These are phyloP conservation scores for Venturia nashicola DNA, from an alignment of 2,329 filamentous ascomycete genomes.

Conservation along the genomic window DNA sequence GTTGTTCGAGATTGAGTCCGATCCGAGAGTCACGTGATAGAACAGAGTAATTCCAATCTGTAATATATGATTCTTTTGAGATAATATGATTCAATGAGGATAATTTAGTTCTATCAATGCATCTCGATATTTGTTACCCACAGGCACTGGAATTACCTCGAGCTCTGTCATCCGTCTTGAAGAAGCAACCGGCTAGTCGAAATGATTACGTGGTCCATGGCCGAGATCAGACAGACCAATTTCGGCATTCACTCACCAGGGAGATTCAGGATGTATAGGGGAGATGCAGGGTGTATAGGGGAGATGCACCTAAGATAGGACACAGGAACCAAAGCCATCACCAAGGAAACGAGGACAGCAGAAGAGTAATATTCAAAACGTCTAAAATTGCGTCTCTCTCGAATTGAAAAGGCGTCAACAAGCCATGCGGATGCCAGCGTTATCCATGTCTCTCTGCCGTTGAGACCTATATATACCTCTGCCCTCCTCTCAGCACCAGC, in stretches of 20 bases:
- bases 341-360: not conserved
- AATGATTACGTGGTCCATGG: too few relatives aligned
- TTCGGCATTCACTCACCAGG: too few relatives aligned
- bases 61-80: too few relatives aligned
- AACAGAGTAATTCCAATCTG: too few relatives aligned
- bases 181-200: too few relatives aligned
- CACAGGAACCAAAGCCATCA: not conserved
- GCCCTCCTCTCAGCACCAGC: not conserved
- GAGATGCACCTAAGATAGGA: not conserved
- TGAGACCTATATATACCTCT: not conserved
- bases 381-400: not conserved
- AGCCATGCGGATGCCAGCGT: not conserved
- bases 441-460: not conserved
- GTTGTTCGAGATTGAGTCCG: not conserved
- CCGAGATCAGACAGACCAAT: too few relatives aligned
- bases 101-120: too few relatives aligned
- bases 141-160: not conserved
- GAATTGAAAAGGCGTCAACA: not conserved
- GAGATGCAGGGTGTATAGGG: too few relatives aligned
- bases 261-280: too few relatives aligned
- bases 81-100: too few relatives aligned
- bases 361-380: not conserved
- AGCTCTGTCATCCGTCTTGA: not conserved
- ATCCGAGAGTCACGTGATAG: not conserved
- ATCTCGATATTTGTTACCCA: not conserved